Base-by-base conservation (phyloP, 495 filamentous ascomycete genomes). In the Penicillium cosmopolitanum region DNA sequence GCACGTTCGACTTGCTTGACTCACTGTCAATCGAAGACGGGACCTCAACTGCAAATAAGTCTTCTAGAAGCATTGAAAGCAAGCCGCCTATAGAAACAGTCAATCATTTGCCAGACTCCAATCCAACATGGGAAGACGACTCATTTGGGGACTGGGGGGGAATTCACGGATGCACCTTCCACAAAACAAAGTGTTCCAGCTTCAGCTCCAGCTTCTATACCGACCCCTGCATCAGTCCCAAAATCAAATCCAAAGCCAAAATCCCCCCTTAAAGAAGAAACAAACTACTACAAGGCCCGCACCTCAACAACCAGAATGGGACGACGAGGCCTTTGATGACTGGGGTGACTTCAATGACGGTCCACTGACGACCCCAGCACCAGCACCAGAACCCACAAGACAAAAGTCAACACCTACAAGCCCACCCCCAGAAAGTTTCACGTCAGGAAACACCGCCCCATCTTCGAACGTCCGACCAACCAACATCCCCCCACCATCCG, bases 401-500 rank as follows among this genome's bases (percentile, higher is more conserved):
- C 16, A 50, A 54, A 55, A 23, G 12, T 36, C 36, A n/a, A 9
- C 36, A 43, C 16, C 50, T 15, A 9, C 52, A 51, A 62, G 18
- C 9, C 57, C 51, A 59, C 31, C 61, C 16, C 55, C 53, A 5
- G 54, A 33, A 21, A 66, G 56, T 50, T 68, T 63, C 46, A 53
- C 50, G 8, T 61, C 62, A 9, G 46, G 50, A 12, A 55, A 33
- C 11, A 11, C 56, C 13, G 12, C 51, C 33, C 35, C 68, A 55
- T 52, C 63, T 16, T 61, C 77, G 50, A 63, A 36, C 8, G 66
- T 81, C 35, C 90, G 92, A 6, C 93, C 93, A 54, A 91, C 88
- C 9, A 96, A 96, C 70, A 85, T 97, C 4, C 94, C 95, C 18
- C 92, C 95, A 2, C 96, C 96, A 8, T 89, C 89, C 15, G 77